Evolutionary conservation across 2,329 filamentous ascomycete species (phyloP).

Genomic region (Juglanconis juglandina): DNA sequence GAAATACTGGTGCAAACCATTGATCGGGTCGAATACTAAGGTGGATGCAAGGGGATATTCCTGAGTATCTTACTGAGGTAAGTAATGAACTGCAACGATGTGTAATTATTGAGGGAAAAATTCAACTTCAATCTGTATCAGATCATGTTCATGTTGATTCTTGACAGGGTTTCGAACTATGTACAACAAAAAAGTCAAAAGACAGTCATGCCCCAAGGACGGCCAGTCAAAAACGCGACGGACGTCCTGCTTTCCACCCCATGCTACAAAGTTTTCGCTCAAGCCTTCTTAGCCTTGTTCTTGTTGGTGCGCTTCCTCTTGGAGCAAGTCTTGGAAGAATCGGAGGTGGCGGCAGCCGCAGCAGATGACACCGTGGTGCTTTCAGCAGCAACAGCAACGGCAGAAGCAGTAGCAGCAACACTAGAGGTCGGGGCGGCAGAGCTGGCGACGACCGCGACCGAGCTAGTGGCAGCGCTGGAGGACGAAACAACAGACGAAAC

Average conservation of each 20-base stretch:
- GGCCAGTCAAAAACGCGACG: no score
- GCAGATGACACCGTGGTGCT: slow-evolving; percentile 4
- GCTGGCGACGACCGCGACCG: background rate
- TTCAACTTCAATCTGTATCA: background rate
- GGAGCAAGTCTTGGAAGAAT: slow-evolving; percentile 4
- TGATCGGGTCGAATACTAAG: no score
- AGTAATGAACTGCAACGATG: no score
- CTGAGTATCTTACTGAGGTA: no score
- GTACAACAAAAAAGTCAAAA: background rate
- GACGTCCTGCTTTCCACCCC: background rate
- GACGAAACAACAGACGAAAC: background rate
- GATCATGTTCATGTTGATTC: background rate
- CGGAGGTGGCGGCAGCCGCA: background rate
- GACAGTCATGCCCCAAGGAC: background rate
- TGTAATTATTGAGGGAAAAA: no score
- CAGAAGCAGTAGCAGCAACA: background rate
- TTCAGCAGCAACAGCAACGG: background rate
- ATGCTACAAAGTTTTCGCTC: background rate
- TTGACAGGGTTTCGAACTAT: slow-evolving; percentile 1
- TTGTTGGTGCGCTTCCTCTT: slow-evolving; percentile 4
- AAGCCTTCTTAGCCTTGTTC: background rate
- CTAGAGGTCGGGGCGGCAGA: background rate
- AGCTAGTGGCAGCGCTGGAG: background rate
- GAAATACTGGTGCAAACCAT: no score
- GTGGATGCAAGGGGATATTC: no score